Percentiles rank a stretch among this genome's conserved stretches.
phyloP scores from a whole-genome alignment of 441 rosid species.

The Geranium incanum region DNA sequence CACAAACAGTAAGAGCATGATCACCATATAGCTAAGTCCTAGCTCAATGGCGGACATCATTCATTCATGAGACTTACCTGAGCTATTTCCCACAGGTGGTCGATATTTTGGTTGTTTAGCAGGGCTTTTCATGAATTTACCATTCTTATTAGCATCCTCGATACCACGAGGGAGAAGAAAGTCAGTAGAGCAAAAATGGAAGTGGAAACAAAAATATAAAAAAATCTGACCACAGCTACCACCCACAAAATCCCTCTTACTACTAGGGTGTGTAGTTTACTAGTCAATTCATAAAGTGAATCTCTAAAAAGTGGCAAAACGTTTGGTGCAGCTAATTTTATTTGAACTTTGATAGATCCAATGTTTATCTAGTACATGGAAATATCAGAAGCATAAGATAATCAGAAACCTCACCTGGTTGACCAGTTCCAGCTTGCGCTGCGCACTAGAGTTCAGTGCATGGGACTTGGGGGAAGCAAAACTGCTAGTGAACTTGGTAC shows the following conservation, averaged over 20 bases:
- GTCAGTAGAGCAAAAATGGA: not conserved
- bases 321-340: not conserved
- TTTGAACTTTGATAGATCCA: not conserved
- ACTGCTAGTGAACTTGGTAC: slow-evolving; percentile 37
- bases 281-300: not conserved
- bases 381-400: not conserved
- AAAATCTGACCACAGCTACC: no score
- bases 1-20: not conserved
- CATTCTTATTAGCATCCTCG: slow-evolving; percentile 50
- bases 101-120: slow-evolving; percentile 47
- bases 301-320: not conserved
- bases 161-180: not conserved
- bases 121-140: slow-evolving; percentile 32
- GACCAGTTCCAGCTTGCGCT: slow-evolving; percentile 51
- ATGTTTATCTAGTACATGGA: not conserved
- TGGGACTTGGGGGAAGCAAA: slow-evolving; percentile 39
- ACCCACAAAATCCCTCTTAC: no score
- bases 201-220: not conserved
- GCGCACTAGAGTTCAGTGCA: slow-evolving; percentile 46
- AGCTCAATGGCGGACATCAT: no score
- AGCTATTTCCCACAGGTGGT: slow-evolving; percentile 68
- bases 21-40: not conserved
- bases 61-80: slow-evolving; percentile 41
- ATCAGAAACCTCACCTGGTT: slow-evolving; percentile 34
- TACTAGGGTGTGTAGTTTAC: not conserved